Base-by-base conservation (phyloP, 768 basidiomycete genomes). In the Dentipellis sp. region DNA sequence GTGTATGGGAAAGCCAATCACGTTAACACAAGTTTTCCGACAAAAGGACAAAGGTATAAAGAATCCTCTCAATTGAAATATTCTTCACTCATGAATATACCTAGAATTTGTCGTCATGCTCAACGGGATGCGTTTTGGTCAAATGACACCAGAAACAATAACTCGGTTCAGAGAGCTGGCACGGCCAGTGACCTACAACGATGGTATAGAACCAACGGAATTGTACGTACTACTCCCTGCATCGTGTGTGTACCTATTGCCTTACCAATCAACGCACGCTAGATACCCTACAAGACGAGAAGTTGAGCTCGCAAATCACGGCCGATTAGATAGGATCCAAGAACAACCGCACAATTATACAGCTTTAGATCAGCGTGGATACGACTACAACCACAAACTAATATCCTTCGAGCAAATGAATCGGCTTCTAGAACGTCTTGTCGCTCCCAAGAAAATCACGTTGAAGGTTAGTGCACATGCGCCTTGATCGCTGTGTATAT, bases 91-190 rank as follows among this genome's bases (percentile, higher is more conserved):
- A 23, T 9, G 42, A 10, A 47, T 10, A 29, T 16, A 16, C 42
- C 0, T 47, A 69, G 67, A 12, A 3, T 94, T 97, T 64, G 80
- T 92, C 55, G 78, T 90, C 62, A 90, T 95, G 81, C 73, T 97
- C 45, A 94, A 94, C 64, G 78, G 81, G 53, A 88, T 95, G 85
- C 82, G 94, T 17, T 84, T 86, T 62, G 94, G 94, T 1, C 69
- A 68, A 42, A 66, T 91, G 47, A 72, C 77, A 19, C 54, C 69
- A 0, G 65, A 69, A 5, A 77, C 78, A 40, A 67, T 74, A 3
- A 60, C 62, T 10, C 71, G 74, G 4, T 91, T 97, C 70, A 67
- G 69, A 48, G 60, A 60, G 0, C 75, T 94, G 19, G 74, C 77
- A 2, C 78, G 91, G 14, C 63, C 68, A 21, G 75, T 91, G 10